Percentiles rank a stretch among this genome's conserved stretches.
phyloP scores from a whole-genome alignment of 768 basidiomycete species.

The Mycena sanguinolenta region DNA sequence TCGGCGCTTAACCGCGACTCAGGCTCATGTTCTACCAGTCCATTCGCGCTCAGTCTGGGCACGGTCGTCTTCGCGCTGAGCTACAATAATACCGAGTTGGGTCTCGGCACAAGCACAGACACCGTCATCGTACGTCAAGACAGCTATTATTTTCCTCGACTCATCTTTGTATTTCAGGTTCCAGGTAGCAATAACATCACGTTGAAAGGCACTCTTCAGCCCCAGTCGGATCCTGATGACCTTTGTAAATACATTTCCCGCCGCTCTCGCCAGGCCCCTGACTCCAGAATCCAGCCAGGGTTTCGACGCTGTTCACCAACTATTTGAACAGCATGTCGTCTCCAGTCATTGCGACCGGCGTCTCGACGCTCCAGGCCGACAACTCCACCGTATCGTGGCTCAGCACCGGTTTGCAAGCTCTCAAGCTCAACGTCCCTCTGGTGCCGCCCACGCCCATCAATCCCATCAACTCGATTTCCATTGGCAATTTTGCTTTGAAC shows the following conservation, averaged over 20 bases:
- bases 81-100: constrained; percentile 70
- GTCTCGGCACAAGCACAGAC: constrained; percentile 65
- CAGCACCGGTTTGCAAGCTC: constrained; percentile 67
- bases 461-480: constrained; percentile 75
- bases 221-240: constrained; percentile 57
- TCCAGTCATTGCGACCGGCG: constrained; percentile 70
- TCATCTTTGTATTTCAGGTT: constrained; percentile 46
- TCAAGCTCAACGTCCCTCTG: constrained; percentile 76
- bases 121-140: constrained; percentile 63
- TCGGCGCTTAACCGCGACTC: background rate
- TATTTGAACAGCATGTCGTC: constrained; percentile 77
- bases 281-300: constrained; percentile 54
- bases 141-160: constrained; percentile 4
- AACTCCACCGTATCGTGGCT: constrained; percentile 76
- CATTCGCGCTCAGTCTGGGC: constrained; percentile 78
- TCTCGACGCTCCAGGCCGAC: constrained; percentile 69
- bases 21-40: constrained; percentile 52
- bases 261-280: background rate
- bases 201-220: constrained; percentile 68
- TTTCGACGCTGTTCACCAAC: constrained; percentile 77
- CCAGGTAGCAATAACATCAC: constrained; percentile 71
- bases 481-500: constrained; percentile 68
- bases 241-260: constrained; percentile 17
- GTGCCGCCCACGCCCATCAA: constrained; percentile 62
- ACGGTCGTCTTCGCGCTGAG: constrained; percentile 73